phyloP scores from a whole-genome alignment of 2,329 filamentous ascomycete species.

The Fusarium sp. region DNA sequence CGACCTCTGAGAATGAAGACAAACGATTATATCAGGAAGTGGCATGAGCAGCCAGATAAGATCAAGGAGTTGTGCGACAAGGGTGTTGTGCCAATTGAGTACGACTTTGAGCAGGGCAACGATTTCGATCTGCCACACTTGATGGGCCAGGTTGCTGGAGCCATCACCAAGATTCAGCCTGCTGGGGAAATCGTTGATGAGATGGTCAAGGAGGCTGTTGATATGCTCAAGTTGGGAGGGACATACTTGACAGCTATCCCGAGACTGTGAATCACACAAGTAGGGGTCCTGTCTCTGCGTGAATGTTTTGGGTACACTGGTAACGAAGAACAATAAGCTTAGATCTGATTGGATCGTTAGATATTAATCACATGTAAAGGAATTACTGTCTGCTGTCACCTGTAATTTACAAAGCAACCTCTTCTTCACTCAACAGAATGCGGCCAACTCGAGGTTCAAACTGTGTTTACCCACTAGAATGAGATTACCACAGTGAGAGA shows the following conservation, averaged over 20 bases:
- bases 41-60: constrained; percentile 80
- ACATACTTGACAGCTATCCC: constrained; percentile 62
- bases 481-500: background rate
- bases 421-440: background rate
- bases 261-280: constrained; percentile 55
- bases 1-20: constrained; percentile 81
- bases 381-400: background rate
- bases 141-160: constrained; percentile 93
- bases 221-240: constrained; percentile 71
- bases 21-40: constrained; percentile 84
- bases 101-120: constrained; percentile 83
- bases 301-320: background rate
- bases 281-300: background rate
- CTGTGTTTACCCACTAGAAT: too few relatives aligned
- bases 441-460: background rate
- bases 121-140: constrained; percentile 88
- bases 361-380: background rate
- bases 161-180: constrained; percentile 80
- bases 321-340: background rate
- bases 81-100: constrained; percentile 82
- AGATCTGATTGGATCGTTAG: background rate
- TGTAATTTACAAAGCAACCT: background rate
- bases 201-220: constrained; percentile 83
- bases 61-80: constrained; percentile 79
- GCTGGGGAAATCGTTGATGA: constrained; percentile 87